These are phyloP conservation scores for Penicillium sp. DNA, from an alignment of 2,329 filamentous ascomycete genomes.

Conservation along the genomic window DNA sequence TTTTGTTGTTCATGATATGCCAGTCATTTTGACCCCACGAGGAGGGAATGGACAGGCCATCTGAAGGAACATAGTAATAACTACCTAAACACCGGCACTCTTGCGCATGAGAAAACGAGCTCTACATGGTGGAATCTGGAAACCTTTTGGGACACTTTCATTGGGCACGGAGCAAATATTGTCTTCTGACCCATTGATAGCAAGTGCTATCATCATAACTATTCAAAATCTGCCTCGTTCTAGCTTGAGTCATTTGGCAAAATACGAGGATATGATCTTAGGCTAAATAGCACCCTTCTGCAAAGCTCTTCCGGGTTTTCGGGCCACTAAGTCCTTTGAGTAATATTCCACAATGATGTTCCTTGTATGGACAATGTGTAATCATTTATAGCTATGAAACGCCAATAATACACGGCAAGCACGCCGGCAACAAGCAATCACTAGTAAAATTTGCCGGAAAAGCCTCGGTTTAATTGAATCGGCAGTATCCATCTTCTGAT, in stretches of 20 bases:
- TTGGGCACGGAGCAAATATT: neutral
- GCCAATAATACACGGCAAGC: conserved; percentile 6
- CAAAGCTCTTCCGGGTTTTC: neutral
- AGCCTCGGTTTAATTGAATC: conserved; percentile 2
- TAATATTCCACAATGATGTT: neutral
- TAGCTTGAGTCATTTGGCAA: neutral
- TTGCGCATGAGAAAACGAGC: neutral
- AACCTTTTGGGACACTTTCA: too few species aligned
- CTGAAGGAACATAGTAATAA: neutral
- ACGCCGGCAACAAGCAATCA: neutral
- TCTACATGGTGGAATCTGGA: neutral
- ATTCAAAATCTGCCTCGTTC: neutral
- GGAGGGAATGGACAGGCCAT: neutral
- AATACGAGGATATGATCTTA: neutral
- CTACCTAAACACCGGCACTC: neutral
- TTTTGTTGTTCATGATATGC: conserved; percentile 3
- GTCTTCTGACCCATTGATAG: neutral
- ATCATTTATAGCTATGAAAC: neutral
- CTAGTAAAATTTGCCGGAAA: neutral
- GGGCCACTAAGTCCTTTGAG: neutral
- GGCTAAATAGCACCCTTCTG: neutral
- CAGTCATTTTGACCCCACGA: neutral
- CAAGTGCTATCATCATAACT: neutral
- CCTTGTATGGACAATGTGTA: neutral
- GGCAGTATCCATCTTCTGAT: neutral